phyloP scores from a whole-genome alignment of 148 eudicot genomes.

The Silene uniflora region DNA sequence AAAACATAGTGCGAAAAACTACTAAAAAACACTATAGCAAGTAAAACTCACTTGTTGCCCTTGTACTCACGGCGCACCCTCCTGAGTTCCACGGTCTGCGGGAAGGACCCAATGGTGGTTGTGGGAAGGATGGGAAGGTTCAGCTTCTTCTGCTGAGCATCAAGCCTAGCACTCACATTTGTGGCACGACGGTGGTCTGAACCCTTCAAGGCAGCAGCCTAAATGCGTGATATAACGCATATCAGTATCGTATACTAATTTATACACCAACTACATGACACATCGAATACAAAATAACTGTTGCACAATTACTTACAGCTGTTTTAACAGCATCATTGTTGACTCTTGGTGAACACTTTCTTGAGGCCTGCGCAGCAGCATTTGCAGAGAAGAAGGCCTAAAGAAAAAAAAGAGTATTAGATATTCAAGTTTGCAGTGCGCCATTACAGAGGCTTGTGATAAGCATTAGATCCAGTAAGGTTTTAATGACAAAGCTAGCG shows the following conservation, averaged over 20 bases:
- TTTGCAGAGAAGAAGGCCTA: constrained; percentile 90
- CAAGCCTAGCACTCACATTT: constrained; percentile 78
- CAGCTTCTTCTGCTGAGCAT: constrained; percentile 95
- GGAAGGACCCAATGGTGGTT: constrained; percentile 96
- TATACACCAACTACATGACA: background rate
- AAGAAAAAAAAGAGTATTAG: constrained; percentile 1
- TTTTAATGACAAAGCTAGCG: background rate
- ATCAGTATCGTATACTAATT: constrained; percentile 11
- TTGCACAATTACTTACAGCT: constrained; percentile 59
- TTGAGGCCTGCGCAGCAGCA: constrained; percentile 80
- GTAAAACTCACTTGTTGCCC: constrained; percentile 69
- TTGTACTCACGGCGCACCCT: constrained; percentile 95
- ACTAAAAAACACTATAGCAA: background rate
- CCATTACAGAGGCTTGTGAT: background rate
- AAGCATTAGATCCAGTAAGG: background rate
- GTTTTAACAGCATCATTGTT: constrained; percentile 79
- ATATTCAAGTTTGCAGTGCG: background rate
- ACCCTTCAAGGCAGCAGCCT: constrained; percentile 94
- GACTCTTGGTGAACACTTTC: constrained; percentile 88
- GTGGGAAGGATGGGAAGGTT: constrained; percentile 92
- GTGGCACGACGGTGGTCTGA: constrained; percentile 95
- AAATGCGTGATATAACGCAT: constrained; percentile 16
- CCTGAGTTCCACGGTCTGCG: constrained; percentile 85
- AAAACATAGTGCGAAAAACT: background rate
- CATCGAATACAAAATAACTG: background rate